phyloP scores from a whole-genome alignment of 495 filamentous ascomycete species.

The Xylaria nigripes region DNA sequence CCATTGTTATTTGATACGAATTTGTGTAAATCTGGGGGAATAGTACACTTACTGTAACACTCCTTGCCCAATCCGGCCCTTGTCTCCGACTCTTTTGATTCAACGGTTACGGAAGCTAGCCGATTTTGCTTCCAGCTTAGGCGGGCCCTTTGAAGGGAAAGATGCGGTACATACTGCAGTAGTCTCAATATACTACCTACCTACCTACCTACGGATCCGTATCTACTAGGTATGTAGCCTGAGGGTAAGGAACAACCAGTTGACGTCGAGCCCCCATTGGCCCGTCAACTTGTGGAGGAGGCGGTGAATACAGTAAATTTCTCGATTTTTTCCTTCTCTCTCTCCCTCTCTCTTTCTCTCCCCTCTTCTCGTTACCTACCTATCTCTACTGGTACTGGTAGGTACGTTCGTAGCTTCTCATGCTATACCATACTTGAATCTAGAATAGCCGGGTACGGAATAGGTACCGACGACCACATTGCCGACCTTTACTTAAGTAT shows the following conservation, averaged over 20 bases:
- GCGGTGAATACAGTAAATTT: neutral
- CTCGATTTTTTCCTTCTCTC: neutral
- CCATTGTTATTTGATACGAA: too few relatives aligned
- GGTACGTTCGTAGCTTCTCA: too few relatives aligned
- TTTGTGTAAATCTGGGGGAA: slow-evolving; percentile 14
- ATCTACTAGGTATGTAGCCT: too few relatives aligned
- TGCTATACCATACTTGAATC: too few relatives aligned
- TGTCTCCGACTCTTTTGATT: slow-evolving; percentile 10
- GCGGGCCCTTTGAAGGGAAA: neutral
- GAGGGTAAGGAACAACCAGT: neutral
- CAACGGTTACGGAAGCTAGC: slow-evolving; percentile 9
- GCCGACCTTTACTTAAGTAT: too few relatives aligned
- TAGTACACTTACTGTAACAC: slow-evolving; percentile 9
- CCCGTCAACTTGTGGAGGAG: neutral
- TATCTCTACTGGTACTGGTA: too few relatives aligned
- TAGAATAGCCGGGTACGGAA: too few relatives aligned
- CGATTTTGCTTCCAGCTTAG: neutral
- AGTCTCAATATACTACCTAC: neutral
- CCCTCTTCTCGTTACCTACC: neutral
- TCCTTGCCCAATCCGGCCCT: slow-evolving; percentile 4
- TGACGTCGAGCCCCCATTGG: neutral
- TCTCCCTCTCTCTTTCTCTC: neutral
- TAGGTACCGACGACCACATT: too few relatives aligned
- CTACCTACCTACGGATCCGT: too few relatives aligned
- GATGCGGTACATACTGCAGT: neutral